These are phyloP conservation scores for Xerocomellus dryophilus DNA, from an alignment of 768 basidiomycete species.

Conservation along the genomic window DNA sequence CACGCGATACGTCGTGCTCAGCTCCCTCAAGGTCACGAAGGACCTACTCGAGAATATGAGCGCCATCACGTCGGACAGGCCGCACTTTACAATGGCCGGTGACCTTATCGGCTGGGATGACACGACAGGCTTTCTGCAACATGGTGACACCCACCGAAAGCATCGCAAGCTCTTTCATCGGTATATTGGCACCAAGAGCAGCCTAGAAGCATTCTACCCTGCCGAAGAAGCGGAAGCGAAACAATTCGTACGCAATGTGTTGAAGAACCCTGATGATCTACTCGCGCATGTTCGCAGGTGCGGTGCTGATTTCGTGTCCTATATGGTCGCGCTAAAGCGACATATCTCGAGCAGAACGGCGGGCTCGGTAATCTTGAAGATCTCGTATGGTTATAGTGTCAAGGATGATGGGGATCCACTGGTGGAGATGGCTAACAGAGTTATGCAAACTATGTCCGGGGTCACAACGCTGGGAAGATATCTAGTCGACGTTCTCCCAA, in stretches of 20 bases:
- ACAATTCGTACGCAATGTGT: conserved; percentile 4
- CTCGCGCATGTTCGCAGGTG: conserved; percentile 6
- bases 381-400: conserved; percentile 36
- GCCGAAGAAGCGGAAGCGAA: conserved; percentile 3
- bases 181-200: conserved; percentile 7
- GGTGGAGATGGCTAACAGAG: conserved; percentile 27
- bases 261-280: conserved; percentile 2
- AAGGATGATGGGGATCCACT: conserved; percentile 32
- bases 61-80: conserved; percentile 6
- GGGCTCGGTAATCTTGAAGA: conserved; percentile 29
- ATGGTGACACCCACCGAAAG: conserved; percentile 4
- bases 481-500: conserved; percentile 4
- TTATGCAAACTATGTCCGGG: conserved; percentile 13
- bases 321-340: neutral
- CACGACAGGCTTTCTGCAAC: conserved; percentile 2
- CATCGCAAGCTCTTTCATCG: conserved; percentile 8
- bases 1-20: conserved; percentile 47
- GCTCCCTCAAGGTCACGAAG: conserved; percentile 35
- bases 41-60: conserved; percentile 15
- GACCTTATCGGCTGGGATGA: conserved; percentile 22
- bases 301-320: neutral
- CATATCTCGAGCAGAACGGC: neutral
- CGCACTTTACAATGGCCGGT: conserved; percentile 9
- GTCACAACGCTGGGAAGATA: conserved; percentile 2
- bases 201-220: conserved; percentile 1